Percentiles rank a stretch among this genome's conserved stretches.
phyloP scores from a whole-genome alignment of 148 eudicot species.

The Silene latifolia region DNA sequence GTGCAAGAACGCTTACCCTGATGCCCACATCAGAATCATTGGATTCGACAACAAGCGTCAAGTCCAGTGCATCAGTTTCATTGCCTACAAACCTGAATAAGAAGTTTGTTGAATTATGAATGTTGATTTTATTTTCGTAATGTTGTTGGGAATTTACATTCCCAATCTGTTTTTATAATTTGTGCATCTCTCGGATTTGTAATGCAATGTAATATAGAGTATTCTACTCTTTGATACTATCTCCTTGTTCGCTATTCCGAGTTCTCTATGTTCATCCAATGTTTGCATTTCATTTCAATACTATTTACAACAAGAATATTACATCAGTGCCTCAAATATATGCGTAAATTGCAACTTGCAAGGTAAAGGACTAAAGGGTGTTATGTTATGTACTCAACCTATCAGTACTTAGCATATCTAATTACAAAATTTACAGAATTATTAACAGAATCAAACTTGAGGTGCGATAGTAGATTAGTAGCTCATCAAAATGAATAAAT shows the following conservation, averaged over 20 bases:
- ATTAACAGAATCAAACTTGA: no score
- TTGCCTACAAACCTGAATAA: constrained; percentile 38
- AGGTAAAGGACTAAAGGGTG: no score
- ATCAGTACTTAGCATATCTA: no score
- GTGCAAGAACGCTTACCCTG: constrained; percentile 35
- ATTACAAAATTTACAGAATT: no score
- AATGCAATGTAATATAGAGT: not conserved
- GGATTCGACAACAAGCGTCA: constrained; percentile 50
- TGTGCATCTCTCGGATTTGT: not conserved
- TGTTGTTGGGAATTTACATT: not conserved
- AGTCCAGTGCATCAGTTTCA: constrained; percentile 56
- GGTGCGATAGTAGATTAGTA: no score
- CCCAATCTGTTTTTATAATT: not conserved
- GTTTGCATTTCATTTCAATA: no score
- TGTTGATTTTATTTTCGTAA: not conserved
- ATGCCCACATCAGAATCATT: constrained; percentile 39
- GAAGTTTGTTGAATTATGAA: not conserved
- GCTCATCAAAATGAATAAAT: no score
- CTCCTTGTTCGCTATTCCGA: no score
- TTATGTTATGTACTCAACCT: no score
- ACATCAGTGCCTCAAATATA: no score
- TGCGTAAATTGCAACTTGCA: no score
- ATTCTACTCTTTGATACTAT: not conserved
- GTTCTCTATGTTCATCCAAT: not conserved
- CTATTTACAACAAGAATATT: no score